These are phyloP conservation scores for Penicillium sp. DNA, from an alignment of 2,329 filamentous ascomycete species.

Conservation along the genomic window DNA sequence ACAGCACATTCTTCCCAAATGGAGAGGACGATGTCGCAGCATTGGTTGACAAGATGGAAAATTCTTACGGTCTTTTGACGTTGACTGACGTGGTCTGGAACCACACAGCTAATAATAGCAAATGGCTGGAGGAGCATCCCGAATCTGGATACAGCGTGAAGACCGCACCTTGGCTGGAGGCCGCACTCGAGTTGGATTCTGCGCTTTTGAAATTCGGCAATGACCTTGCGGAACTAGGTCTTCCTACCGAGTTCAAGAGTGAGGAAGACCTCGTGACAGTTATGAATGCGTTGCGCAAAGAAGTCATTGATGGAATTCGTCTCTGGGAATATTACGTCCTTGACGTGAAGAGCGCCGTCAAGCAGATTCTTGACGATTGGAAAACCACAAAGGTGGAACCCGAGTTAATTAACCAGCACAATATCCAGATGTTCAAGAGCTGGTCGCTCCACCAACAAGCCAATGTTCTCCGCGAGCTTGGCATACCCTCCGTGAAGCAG, in stretches of 20 bases:
- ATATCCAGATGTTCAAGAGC: slow-evolving; percentile 50
- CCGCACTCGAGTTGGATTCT: slow-evolving; percentile 70
- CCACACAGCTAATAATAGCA: slow-evolving; percentile 92
- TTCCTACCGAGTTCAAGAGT: slow-evolving; percentile 70
- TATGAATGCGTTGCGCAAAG: slow-evolving; percentile 77
- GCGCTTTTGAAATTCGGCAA: slow-evolving; percentile 64
- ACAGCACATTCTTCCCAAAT: slow-evolving; percentile 72
- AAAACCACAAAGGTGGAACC: slow-evolving; percentile 38
- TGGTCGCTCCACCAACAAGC: slow-evolving; percentile 58
- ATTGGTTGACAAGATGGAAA: slow-evolving; percentile 76
- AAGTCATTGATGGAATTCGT: slow-evolving; percentile 71
- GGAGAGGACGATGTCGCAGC: slow-evolving; percentile 77
- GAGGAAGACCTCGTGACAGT: slow-evolving; percentile 71
- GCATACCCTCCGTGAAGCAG: slow-evolving; percentile 65
- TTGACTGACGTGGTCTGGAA: slow-evolving; percentile 97
- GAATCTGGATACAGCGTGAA: slow-evolving; percentile 92
- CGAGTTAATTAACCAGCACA: slow-evolving; percentile 12
- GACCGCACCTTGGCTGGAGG: slow-evolving; percentile 71
- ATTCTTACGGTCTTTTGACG: slow-evolving; percentile 76
- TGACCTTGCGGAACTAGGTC: slow-evolving; percentile 61
- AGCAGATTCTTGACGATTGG: slow-evolving; percentile 70
- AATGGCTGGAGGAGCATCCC: slow-evolving; percentile 90
- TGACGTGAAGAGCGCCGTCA: slow-evolving; percentile 68
- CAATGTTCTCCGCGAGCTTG: slow-evolving; percentile 61
- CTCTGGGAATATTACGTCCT: slow-evolving; percentile 94